A percentile compares a stretch with the other conserved stretches of the same genome.
Evolutionary conservation across 345 rosid genomes (phyloP).

Genomic region (Noccaea bulbosa): DNA sequence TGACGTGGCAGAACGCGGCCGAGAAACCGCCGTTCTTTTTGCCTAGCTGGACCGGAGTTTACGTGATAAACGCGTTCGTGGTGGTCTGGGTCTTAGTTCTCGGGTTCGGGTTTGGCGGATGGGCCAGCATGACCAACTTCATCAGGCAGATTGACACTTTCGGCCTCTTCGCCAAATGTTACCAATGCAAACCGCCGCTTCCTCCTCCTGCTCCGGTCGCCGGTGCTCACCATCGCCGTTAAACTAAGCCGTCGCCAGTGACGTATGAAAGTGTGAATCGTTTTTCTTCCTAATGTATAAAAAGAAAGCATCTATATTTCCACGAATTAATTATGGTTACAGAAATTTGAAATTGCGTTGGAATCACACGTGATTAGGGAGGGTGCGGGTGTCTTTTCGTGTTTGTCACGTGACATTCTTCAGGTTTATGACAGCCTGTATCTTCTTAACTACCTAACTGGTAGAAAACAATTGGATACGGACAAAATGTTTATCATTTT

Average conservation of each 20-base stretch:
- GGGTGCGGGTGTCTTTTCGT: not conserved
- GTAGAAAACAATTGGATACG: slow-evolving; percentile 24
- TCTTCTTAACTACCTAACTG: slow-evolving; percentile 21
- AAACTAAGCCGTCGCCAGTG: slow-evolving; percentile 29
- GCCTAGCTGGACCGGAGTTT: slow-evolving; percentile 85
- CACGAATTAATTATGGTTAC: not conserved
- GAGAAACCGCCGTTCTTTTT: slow-evolving; percentile 85
- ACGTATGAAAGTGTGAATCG: slow-evolving; percentile 21
- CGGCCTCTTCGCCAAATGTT: slow-evolving; percentile 93
- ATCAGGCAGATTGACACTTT: slow-evolving; percentile 79
- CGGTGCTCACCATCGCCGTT: slow-evolving; percentile 45
- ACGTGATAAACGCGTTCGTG: slow-evolving; percentile 62
- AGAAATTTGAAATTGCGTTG: not conserved
- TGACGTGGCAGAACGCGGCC: slow-evolving; percentile 72
- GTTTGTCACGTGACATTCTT: slow-evolving; percentile 28
- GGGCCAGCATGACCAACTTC: slow-evolving; percentile 97
- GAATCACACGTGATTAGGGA: slow-evolving; percentile 22
- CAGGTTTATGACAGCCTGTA: slow-evolving; percentile 23
- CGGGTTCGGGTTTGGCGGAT: slow-evolving; percentile 97
- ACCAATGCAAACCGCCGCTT: slow-evolving; percentile 80
- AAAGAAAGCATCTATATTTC: slow-evolving; percentile 11
- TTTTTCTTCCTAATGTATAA: not conserved
- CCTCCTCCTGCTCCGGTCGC: slow-evolving; percentile 41
- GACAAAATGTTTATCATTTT: slow-evolving; percentile 24
- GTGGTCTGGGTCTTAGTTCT: slow-evolving; percentile 84